Evolutionary conservation across 2,329 filamentous ascomycete species (phyloP).

Genomic region (Neodidymelliopsis sp.): DNA sequence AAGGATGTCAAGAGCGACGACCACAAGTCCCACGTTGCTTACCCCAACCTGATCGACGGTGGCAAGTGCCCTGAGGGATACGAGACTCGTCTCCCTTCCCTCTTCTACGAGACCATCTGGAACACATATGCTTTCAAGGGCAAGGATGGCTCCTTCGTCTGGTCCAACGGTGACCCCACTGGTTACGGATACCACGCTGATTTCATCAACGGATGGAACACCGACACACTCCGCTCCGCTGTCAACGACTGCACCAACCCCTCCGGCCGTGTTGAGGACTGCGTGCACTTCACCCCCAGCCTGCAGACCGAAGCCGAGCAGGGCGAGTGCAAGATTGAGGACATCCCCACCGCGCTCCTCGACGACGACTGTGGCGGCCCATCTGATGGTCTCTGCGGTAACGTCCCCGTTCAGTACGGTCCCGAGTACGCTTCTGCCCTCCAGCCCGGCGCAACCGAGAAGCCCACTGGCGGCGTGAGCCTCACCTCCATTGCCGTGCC

Average conservation of each 20-base stretch:
- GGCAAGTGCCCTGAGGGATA: constrained; percentile 64
- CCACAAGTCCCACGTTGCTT: constrained; percentile 71
- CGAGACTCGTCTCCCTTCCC: constrained; percentile 63
- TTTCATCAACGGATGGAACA: constrained; percentile 76
- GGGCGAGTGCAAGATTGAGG: constrained; percentile 67
- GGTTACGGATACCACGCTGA: constrained; percentile 77
- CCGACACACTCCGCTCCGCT: constrained; percentile 68
- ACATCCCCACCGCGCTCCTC: constrained; percentile 61
- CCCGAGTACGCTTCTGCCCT: constrained; percentile 51
- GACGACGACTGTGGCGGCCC: constrained; percentile 68
- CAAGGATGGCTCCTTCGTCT: constrained; percentile 66
- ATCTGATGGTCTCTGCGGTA: constrained; percentile 70
- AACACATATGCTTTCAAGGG: constrained; percentile 60
- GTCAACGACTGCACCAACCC: constrained; percentile 76
- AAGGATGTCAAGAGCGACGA: constrained; percentile 62
- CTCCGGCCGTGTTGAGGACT: constrained; percentile 75
- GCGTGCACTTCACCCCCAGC: constrained; percentile 67
- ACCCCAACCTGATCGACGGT: constrained; percentile 61
- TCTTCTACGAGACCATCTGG: constrained; percentile 69
- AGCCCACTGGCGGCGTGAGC: constrained; percentile 30
- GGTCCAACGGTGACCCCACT: constrained; percentile 75
- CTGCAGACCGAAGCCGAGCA: constrained; percentile 67
- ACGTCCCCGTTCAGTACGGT: constrained; percentile 58
- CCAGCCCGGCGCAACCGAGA: constrained; percentile 27
- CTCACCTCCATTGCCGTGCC: constrained; percentile 37